Evolutionary conservation across 192 early-diverging fungal species (phyloP).

Genomic region (Mortierella claussenii): DNA sequence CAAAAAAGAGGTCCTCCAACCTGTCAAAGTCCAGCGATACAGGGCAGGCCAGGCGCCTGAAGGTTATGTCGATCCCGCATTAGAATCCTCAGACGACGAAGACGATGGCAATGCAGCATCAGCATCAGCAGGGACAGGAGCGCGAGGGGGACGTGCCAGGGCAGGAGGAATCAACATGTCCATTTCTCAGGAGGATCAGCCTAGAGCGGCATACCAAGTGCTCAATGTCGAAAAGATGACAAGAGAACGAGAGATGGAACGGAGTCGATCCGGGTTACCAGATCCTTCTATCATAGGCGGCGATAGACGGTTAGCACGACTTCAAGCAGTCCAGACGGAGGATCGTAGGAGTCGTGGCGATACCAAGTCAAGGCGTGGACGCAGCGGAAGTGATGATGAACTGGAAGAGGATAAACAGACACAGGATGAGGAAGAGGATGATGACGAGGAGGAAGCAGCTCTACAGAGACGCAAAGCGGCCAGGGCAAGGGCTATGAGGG

Average conservation of each 20-base stretch:
- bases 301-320: conserved; percentile 58
- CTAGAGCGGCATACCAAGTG: conserved; percentile 55
- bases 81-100: conserved; percentile 64
- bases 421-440: conserved; percentile 59
- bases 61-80: conserved; percentile 61
- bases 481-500: conserved; percentile 26
- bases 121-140: not conserved
- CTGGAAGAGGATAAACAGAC: conserved; percentile 17
- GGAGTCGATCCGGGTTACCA: not conserved
- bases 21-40: conserved; percentile 66
- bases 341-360: conserved; percentile 36
- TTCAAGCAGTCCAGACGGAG: conserved; percentile 48
- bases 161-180: conserved; percentile 20
- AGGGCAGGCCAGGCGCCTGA: conserved; percentile 68
- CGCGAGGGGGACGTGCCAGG: conserved; percentile 6
- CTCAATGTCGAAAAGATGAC: conserved; percentile 59
- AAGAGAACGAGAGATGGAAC: conserved; percentile 21
- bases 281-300: conserved; percentile 22
- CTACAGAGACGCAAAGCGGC: conserved; percentile 37
- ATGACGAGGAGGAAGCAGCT: conserved; percentile 64
- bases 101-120: conserved; percentile 50
- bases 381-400: conserved; percentile 30
- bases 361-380: conserved; percentile 25
- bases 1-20: conserved; percentile 50
- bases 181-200: conserved; percentile 46